A percentile compares a stretch with the other conserved stretches of the same genome.
phyloP scores from a whole-genome alignment of 192 early-diverging fungal genomes.

The Rhizophlyctis rosea region DNA sequence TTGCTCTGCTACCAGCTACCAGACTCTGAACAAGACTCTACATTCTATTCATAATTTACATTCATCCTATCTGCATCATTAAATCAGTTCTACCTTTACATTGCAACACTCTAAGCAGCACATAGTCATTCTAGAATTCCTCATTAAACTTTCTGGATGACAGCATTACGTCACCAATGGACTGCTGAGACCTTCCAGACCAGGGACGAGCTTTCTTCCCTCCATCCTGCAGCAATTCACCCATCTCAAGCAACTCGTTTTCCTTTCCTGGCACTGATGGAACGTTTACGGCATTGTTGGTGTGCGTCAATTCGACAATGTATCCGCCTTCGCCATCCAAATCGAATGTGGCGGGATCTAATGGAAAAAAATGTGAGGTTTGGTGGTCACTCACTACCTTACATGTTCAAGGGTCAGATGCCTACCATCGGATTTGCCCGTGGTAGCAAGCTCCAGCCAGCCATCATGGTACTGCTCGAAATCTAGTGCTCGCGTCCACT shows the following conservation, averaged over 20 bases:
- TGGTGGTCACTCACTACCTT: neutral
- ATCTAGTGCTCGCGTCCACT: constrained; percentile 50
- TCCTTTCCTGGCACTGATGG: neutral
- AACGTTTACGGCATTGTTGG: neutral
- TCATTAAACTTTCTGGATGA: no score
- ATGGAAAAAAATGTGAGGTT: neutral
- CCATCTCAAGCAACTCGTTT: neutral
- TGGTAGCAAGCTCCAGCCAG: constrained; percentile 47
- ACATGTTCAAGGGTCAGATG: neutral
- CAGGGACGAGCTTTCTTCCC: constrained; percentile 19
- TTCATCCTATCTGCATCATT: no score
- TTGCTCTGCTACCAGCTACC: no score
- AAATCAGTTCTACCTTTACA: no score
- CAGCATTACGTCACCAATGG: constrained; percentile 21
- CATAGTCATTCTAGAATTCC: no score
- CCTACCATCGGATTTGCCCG: constrained; percentile 42
- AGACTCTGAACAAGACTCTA: no score
- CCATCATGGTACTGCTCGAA: constrained; percentile 44
- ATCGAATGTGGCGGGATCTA: constrained; percentile 18
- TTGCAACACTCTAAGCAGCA: no score
- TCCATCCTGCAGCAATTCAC: neutral
- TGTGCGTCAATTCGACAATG: neutral
- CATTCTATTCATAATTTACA: no score
- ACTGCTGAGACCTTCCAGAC: constrained; percentile 28
- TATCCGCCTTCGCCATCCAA: neutral